Evolutionary conservation across 2,329 filamentous ascomycete species (phyloP), one percentile per base, ranked within the genome.

Genomic region (Podosphaera leucotricha): DNA sequence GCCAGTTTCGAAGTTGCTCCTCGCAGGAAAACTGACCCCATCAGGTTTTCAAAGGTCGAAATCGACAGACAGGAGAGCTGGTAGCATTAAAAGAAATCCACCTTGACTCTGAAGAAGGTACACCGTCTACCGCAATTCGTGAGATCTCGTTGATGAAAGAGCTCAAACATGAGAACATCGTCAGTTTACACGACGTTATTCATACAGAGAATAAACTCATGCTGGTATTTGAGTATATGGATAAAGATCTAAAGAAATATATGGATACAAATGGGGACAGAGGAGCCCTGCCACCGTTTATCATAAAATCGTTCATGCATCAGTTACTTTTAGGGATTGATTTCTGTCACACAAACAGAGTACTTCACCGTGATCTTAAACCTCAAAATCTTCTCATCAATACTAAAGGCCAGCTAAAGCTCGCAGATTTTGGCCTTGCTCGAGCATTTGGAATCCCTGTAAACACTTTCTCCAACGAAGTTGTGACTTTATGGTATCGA

Each of bases 101-200:
- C 60, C 81, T 98, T 49, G 90, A 98, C 62, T 92, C 83, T 42
- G 90, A 98, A 66, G 90, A 98, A 66, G 90, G 90, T 54, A 98
- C 90, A 0, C 90, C 90, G 3, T 92, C 82, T 43, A 98, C 90
- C 0, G 90, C 90, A 40, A 98, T 98, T 60, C 83, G 90, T 57
- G 90, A 98, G 63, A 98, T 98, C 56, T 94, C 86, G 1, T 71
- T 98, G 46, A 95, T 98, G 90, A 98, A 98, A 64, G 90, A 98
- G 64, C 72, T 98, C 52, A 95, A 95, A 64, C 90, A 98, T 63
- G 86, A 94, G 61, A 95, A 94, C 59, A 95, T 98, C 52, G 86
- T 98, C 55, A 83, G 80, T 47, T 76, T 98, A 4, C 84, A 95
- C 70, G 90, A 98, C 68, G 90, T 98, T 46, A 95, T 98, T 56